Evolutionary conservation across 768 basidiomycete species (phyloP).

Genomic region (Heimioporus sp.): DNA sequence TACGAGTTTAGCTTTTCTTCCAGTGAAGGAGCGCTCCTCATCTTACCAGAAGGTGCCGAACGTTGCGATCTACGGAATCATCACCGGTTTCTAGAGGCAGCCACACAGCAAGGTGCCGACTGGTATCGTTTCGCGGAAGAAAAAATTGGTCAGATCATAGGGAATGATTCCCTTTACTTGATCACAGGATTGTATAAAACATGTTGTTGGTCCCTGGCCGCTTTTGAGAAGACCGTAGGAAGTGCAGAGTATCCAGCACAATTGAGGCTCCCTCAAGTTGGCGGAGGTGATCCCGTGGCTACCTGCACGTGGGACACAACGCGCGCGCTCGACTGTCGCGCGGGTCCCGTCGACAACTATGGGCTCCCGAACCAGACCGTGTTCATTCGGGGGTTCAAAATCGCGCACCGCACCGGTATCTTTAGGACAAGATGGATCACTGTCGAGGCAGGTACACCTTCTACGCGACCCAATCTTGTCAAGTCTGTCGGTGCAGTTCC

Average conservation of each 20-base stretch:
- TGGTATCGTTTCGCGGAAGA: conserved; percentile 29
- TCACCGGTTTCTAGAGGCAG: too few relatives aligned
- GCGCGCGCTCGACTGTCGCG: conserved; percentile 3
- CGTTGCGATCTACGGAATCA: too few relatives aligned
- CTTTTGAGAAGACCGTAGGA: conserved; percentile 9
- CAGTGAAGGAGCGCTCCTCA: conserved; percentile 23
- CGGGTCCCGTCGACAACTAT: neutral
- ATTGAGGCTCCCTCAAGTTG: conserved; percentile 6
- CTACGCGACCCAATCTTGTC: neutral
- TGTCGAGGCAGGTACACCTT: neutral
- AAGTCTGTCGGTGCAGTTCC: neutral
- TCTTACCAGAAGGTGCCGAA: too few relatives aligned
- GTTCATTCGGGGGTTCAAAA: conserved; percentile 23
- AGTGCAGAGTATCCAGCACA: neutral
- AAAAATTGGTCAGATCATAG: conserved; percentile 8
- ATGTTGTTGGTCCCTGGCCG: too few relatives aligned
- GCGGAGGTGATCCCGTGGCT: neutral
- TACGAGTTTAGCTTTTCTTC: conserved; percentile 8
- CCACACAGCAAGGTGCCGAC: conserved; percentile 12
- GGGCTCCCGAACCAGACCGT: conserved; percentile 16
- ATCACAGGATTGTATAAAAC: too few relatives aligned
- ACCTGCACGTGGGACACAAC: conserved; percentile 8
- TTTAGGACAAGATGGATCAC: conserved; percentile 1
- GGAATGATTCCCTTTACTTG: conserved; percentile 26
- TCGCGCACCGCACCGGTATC: neutral